Evolutionary conservation across 2,329 filamentous ascomycete genomes (phyloP), one percentile per base, ranked within the genome.

Genomic region (Bipolaris victoriae): DNA sequence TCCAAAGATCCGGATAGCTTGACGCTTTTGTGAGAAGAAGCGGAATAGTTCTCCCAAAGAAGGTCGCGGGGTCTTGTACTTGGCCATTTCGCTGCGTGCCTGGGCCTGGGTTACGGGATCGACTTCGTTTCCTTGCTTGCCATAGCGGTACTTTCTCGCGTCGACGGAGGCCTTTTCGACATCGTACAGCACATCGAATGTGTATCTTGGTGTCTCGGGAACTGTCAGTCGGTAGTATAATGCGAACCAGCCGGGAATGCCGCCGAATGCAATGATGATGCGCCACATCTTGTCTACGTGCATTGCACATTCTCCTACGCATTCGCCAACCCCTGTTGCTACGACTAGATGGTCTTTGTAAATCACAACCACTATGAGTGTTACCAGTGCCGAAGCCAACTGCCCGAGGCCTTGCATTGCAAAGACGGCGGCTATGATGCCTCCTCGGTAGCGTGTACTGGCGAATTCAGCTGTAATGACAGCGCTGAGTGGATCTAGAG

Each of bases 251-350:
- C 89, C 91, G 2, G 91, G 91, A 7, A 95, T 85, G 43, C 89
- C 90, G 64, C 91, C 91, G 69, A 93, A 90, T 11, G 90, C 91
- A 70, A 95, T 90, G 47, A 95, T 83, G 13, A 87, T 83, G 65
- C 91, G 85, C 91, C 91, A 95, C 89, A 93, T 93, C 82, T 92
- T 92, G 80, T 95, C 91, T 5, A 93, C 89, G 1, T 90, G 90
- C 0, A 85, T 71, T 54, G 84, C 84, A 70, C 91, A 95, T 39
- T 79, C 80, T 26, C 81, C 82, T 50, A 83, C 82, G 74, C 91
- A 95, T 45, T 81, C 75, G 26, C 79, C 79, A 4, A 83, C 80
- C 5, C 78, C 79, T 26, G 79, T 71, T 13, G 86, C 84, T 1
- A 77, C 77, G 48, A 81, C 67, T 0, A 91, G 82, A 5, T 86